These are phyloP conservation scores for Eucalyptus victrix DNA, from an alignment of 345 rosid species.

Conservation along the genomic window DNA sequence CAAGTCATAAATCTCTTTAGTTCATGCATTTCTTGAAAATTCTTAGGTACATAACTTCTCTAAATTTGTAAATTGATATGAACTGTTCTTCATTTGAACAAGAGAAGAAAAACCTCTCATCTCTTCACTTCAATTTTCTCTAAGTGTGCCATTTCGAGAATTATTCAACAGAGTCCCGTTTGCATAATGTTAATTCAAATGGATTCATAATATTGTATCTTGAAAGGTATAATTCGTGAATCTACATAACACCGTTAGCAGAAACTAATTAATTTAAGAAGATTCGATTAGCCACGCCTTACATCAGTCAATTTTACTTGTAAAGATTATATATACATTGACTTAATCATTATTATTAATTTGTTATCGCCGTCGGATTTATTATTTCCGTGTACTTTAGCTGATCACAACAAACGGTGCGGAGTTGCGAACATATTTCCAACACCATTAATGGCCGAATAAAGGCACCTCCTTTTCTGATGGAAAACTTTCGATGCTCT, in stretches of 20 bases:
- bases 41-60: too few relatives aligned
- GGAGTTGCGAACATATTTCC: background rate
- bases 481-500: background rate
- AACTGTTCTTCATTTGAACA: too few relatives aligned
- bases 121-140: too few relatives aligned
- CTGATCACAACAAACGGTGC: background rate
- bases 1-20: background rate
- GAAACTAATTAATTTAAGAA: too few relatives aligned
- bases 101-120: too few relatives aligned
- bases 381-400: too few relatives aligned
- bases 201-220: background rate
- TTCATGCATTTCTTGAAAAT: too few relatives aligned
- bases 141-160: too few relatives aligned
- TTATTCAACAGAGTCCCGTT: fast-evolving
- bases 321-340: background rate
- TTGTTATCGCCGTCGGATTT: background rate
- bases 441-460: background rate
- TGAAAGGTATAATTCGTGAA: background rate
- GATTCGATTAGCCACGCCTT: background rate
- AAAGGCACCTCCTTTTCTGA: background rate
- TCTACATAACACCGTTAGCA: fast-evolving
- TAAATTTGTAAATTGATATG: too few relatives aligned
- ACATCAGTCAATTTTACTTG: background rate
- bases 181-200: too few relatives aligned
- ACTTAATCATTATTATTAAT: background rate